These are phyloP conservation scores for Chlorella vulgaris DNA, from an alignment of 139 green algal genomes.

Conservation along the genomic window DNA sequence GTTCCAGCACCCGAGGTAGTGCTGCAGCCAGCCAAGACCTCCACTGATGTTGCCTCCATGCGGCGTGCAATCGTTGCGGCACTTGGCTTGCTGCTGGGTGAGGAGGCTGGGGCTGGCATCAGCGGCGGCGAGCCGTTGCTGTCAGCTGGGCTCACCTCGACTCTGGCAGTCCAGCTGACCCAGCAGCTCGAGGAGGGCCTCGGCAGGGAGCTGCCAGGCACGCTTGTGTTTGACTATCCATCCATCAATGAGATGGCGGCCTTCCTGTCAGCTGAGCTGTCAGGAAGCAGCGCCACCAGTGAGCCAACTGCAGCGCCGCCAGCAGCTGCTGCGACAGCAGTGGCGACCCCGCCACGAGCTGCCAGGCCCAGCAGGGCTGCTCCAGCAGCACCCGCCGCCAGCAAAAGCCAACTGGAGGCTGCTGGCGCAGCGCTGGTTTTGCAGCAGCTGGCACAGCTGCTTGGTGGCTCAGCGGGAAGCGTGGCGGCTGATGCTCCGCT, in stretches of 20 bases:
- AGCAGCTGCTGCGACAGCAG: not conserved
- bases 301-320: not conserved
- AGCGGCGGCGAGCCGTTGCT: constrained; percentile 53
- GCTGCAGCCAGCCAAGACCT: not conserved
- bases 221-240: constrained; percentile 66
- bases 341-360: not conserved
- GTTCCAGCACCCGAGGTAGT: not conserved
- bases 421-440: not conserved
- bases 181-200: constrained; percentile 30
- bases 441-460: not conserved
- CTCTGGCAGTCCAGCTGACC: constrained; percentile 47
- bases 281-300: not conserved
- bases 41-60: not conserved
- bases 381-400: too few species aligned
- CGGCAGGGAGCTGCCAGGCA: constrained; percentile 33
- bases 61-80: not conserved
- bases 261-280: constrained; percentile 28
- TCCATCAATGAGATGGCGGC: constrained; percentile 39
- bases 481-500: constrained; percentile 41
- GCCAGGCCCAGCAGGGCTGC: too few species aligned
- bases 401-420: constrained; percentile 2
- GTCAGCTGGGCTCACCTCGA: constrained; percentile 65
- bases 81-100: not conserved
- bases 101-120: not conserved
- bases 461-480: not conserved